Base-by-base conservation (phyloP, 78 protist genomes). In the Dictyostelium firmibasis region DNA sequence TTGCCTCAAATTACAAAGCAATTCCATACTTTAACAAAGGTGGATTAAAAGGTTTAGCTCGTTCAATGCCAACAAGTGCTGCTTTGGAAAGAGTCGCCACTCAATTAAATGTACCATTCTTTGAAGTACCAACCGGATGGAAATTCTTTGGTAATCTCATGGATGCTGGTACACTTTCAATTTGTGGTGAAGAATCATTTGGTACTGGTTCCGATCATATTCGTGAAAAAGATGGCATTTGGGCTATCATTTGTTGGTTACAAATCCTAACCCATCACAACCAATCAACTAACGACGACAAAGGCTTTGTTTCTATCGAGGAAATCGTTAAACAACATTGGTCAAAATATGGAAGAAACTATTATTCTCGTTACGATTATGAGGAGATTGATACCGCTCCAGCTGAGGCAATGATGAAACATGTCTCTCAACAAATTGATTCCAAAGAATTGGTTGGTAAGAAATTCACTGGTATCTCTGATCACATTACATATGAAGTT, bases 201-300 rank as follows among this genome's bases (percentile, higher is more conserved):
- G 99, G 99, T n/a, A 98, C 99, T 3, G 98, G 99, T 11, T 97
- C 98, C 0, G 92, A 96, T 84, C 99, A 98, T 97, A 86, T 98
- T 50, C 96, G 99, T 69, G 99, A 99, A 97, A 99, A 99, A 93
- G 99, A 99, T 84, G 99, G 99, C 29, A 13, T 98, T 50, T 98
- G 99, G 99, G 98, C 99, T 3, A 92, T 96, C 23, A 75, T 97
- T 50, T 91, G 95, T 72, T 98, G 99, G 99, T 85, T 98, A 41
- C 75, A 86, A 64, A 92, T 98, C 33, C 75, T 98, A 29, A 92
- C 97, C 41, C 62, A 27, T 25, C 86, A 92, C 70, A 86, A 81
- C 47, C 81, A 74, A 75, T 31, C 69, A 31, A 23, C 91, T 44
- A 57, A 57, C 4, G 14, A 20, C 4, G 14, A 20, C 11, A 43